These are phyloP conservation scores for Parastagonospora nodorum DNA, from an alignment of 2,329 filamentous ascomycete species.

Conservation along the genomic window DNA sequence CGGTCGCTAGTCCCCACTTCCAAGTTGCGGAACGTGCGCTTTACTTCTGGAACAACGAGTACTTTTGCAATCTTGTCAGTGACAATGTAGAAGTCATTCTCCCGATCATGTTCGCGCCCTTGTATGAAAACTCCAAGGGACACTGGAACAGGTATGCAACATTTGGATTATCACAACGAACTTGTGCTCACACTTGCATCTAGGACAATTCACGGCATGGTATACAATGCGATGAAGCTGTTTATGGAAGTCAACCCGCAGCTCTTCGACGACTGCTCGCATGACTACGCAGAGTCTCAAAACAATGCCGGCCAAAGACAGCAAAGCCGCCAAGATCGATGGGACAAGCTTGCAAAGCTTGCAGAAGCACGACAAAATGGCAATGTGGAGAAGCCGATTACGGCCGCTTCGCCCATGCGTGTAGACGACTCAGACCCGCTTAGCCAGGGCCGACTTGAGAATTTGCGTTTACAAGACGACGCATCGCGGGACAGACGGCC, in stretches of 20 bases:
- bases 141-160: slow-evolving; percentile 90
- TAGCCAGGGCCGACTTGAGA: slow-evolving; percentile 83
- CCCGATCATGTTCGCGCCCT: slow-evolving; percentile 97
- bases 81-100: slow-evolving; percentile 98
- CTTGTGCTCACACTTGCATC: slow-evolving; percentile 16
- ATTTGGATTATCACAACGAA: not conserved
- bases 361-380: slow-evolving; percentile 71
- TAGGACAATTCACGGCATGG: slow-evolving; percentile 99
- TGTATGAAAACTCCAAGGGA: slow-evolving; percentile 98
- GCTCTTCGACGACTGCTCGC: slow-evolving; percentile 97
- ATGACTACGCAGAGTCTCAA: slow-evolving; percentile 96
- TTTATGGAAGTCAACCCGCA: slow-evolving; percentile 99
- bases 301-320: slow-evolving; percentile 88
- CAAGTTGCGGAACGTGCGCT: slow-evolving; percentile 96
- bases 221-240: slow-evolving; percentile 99
- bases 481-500: slow-evolving; percentile 45
- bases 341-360: slow-evolving; percentile 83
- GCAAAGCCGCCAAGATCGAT: slow-evolving; percentile 80
- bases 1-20: slow-evolving; percentile 97
- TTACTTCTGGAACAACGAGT: slow-evolving; percentile 99
- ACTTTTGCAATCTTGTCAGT: slow-evolving; percentile 98
- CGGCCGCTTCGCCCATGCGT: slow-evolving; percentile 49
- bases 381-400: slow-evolving; percentile 39
- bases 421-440: slow-evolving; percentile 78
- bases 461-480: slow-evolving; percentile 86